Evolutionary conservation across 140 eudicot genomes (phyloP).

Genomic region (Flaveria floridana): DNA sequence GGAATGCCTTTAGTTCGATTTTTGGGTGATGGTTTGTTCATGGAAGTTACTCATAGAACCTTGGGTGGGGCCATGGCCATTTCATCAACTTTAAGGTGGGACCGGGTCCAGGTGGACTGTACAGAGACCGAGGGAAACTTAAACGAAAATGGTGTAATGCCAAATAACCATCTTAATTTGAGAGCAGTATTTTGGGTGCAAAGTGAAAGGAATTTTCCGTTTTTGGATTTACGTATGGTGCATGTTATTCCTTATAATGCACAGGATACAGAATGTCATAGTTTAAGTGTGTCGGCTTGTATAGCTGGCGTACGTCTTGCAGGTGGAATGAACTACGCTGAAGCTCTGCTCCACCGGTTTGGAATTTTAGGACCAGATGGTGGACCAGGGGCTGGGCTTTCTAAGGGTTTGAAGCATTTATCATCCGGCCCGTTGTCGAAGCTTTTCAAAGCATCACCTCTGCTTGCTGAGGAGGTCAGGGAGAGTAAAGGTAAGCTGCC

Average conservation of each 20-base stretch:
- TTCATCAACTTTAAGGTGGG: slow-evolving; percentile 76
- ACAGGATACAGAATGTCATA: slow-evolving; percentile 78
- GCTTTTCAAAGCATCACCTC: slow-evolving; percentile 74
- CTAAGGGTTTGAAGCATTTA: slow-evolving; percentile 78
- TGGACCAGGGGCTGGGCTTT: slow-evolving; percentile 94
- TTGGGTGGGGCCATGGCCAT: slow-evolving; percentile 92
- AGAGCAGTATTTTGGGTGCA: slow-evolving; percentile 94
- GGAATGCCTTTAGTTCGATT: slow-evolving; percentile 80
- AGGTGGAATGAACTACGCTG: slow-evolving; percentile 91
- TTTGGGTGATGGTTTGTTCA: slow-evolving; percentile 64
- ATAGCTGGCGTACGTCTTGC: slow-evolving; percentile 88
- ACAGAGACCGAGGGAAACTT: slow-evolving; percentile 51
- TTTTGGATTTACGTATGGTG: slow-evolving; percentile 57
- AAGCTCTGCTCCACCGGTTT: slow-evolving; percentile 79
- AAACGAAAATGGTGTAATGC: slow-evolving; percentile 37
- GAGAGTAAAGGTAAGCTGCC: slow-evolving; percentile 36
- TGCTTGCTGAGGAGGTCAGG: slow-evolving; percentile 40
- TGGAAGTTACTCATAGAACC: slow-evolving; percentile 80
- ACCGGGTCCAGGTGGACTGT: slow-evolving; percentile 77
- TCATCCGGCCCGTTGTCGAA: slow-evolving; percentile 82
- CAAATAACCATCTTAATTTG: slow-evolving; percentile 50
- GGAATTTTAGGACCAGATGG: slow-evolving; percentile 90
- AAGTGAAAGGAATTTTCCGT: slow-evolving; percentile 46
- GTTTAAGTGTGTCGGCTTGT: slow-evolving; percentile 76
- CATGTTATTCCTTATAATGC: slow-evolving; percentile 84